Conservation (phyloP, 306 rosid species). For the Gastrolobium villosum region DNA sequence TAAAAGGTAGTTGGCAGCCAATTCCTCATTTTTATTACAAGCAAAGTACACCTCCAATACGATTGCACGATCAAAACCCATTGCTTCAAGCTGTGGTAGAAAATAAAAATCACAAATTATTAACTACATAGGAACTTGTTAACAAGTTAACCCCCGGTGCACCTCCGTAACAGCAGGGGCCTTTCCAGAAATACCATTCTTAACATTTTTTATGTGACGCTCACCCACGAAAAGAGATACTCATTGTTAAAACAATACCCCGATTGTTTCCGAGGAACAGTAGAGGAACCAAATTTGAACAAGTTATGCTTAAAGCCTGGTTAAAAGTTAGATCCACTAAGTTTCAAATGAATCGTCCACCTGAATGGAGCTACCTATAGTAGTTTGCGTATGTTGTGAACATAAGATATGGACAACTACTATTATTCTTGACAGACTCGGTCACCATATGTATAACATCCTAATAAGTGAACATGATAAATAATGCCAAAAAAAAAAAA, state of each 20-base stretch:
- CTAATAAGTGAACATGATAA: neutral
- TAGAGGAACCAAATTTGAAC: neutral
- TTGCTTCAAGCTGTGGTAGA: constrained; percentile 79
- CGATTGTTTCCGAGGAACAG: neutral
- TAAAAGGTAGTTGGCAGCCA: constrained; percentile 88
- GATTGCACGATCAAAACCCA: constrained; percentile 81
- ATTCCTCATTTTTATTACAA: constrained; percentile 88
- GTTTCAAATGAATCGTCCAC: neutral
- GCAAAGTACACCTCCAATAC: constrained; percentile 89
- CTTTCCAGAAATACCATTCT: neutral
- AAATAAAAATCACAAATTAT: constrained; percentile 3
- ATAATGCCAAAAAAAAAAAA: neutral
- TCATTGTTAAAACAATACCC: neutral
- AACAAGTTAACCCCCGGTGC: neutral
- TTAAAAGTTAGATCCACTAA: neutral
- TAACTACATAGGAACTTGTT: neutral
- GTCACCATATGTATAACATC: constrained; percentile 6
- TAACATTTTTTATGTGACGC: neutral
- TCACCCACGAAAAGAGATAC: neutral
- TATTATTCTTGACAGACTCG: constrained; percentile 20
- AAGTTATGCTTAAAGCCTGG: constrained; percentile 6
- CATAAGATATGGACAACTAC: neutral
- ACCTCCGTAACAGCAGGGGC: neutral
- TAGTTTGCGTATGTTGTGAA: neutral
- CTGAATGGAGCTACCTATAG: neutral